Evolutionary conservation across 2,329 filamentous ascomycete genomes (phyloP), one percentile per base, ranked within the genome.

Genomic region (Plectosphaerella cucumerina): DNA sequence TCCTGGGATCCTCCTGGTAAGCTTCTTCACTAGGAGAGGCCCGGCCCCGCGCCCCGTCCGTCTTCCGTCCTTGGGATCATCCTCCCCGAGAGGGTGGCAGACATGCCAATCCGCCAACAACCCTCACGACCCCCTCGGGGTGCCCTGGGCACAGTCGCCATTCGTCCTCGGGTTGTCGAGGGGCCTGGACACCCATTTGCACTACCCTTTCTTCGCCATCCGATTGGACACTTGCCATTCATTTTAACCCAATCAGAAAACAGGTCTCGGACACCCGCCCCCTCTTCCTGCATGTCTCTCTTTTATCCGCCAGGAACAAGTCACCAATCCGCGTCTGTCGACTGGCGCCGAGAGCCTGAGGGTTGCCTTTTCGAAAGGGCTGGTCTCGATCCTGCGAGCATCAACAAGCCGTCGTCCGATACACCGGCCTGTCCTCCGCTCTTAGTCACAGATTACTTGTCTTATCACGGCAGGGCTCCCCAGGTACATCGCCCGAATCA

Each of bases 21-120:
- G 34, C 45, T 35, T 26, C 9, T 15, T 42, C 33, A 35, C 45
- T 47, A 47, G 23, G 26, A 47, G 45, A 47, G 45, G 45, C 45
- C 45, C 45, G 45, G 23, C 12, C 34, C 34, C 34, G 45, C 14
- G 26, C 44, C 31, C 35, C 34, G 33, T 33, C 20, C 35, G 34
- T 37, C 33, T 21, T 37, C 18, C 45, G 35, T 23, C 45, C 23
- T 31, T n/a, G 37, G 18, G 14, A 26, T 33, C 37, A 21, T 26
- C 47, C 21, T 22, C 26, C 20, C 42, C 42, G 22, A 44, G 42
- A 15, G 23, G 21, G 26, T 15, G 42, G 42, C n/a, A 44, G 42
- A 23, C n/a, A 26, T 31, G 21, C 6, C 20, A 44, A 26, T 26
- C 21, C 21, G 42, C 23, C 21, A 23, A 26, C 4, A n/a, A 31